Percentiles rank a stretch among this genome's conserved stretches.
These are phyloP conservation scores for Talaromyces rugulosus DNA, from an alignment of 2,329 filamentous ascomycete species.

Conservation along the genomic window DNA sequence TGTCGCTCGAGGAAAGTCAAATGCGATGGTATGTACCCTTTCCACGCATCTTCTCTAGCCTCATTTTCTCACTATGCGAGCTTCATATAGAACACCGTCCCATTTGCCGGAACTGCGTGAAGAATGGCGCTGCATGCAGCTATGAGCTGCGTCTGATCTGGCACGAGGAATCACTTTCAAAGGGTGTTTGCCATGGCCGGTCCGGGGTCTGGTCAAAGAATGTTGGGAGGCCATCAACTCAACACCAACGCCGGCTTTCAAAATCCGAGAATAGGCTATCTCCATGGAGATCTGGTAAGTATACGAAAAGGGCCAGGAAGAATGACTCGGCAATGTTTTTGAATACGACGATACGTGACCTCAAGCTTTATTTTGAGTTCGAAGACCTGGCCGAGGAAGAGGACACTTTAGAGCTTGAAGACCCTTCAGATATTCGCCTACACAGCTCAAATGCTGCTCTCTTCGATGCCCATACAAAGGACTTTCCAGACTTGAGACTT, in stretches of 20 bases:
- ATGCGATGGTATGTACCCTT: conserved; percentile 18
- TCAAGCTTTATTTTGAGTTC: conserved; percentile 9
- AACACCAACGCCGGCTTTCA: background rate
- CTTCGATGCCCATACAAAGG: background rate
- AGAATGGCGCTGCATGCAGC: conserved; percentile 10
- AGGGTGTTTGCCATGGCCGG: conserved; percentile 23
- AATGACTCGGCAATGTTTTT: background rate
- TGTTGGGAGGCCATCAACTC: conserved; percentile 1
- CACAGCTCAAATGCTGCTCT: background rate
- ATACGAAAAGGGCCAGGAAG: background rate
- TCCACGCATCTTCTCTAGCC: background rate
- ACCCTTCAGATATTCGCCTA: background rate
- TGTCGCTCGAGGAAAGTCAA: conserved; percentile 20
- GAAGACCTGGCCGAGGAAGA: background rate
- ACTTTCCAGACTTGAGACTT: background rate
- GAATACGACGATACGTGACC: conserved; percentile 7
- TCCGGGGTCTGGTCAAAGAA: conserved; percentile 22
- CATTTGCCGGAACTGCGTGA: conserved; percentile 18
- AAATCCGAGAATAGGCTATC: background rate
- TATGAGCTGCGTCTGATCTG: conserved; percentile 22
- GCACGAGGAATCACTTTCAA: conserved; percentile 23
- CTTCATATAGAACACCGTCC: conserved; percentile 13
- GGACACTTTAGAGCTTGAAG: background rate
- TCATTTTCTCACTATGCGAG: background rate
- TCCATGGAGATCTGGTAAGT: background rate